Evolutionary conservation across 2,329 filamentous ascomycete genomes (phyloP).

Genomic region (Scedosporium dehoogii): DNA sequence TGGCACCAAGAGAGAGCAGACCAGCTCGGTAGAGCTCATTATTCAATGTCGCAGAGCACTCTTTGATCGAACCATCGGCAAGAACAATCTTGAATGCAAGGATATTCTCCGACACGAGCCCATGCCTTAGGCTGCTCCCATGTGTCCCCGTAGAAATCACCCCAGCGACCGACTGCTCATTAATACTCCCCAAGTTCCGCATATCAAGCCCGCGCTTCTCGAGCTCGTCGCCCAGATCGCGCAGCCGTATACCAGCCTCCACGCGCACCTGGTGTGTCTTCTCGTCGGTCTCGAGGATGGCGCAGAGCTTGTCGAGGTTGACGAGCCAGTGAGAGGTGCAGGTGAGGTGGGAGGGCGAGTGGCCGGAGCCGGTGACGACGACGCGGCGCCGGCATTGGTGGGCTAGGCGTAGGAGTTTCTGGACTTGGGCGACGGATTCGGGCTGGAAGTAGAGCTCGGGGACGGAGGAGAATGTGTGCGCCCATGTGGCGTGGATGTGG

Average conservation of each 20-base stretch:
- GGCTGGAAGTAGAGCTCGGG: slow-evolving; percentile 91
- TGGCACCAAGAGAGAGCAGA: slow-evolving; percentile 74
- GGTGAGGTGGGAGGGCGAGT: slow-evolving; percentile 86
- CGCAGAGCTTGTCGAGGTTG: slow-evolving; percentile 77
- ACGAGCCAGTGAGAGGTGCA: slow-evolving; percentile 92
- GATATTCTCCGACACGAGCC: slow-evolving; percentile 73
- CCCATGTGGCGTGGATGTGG: slow-evolving; percentile 87
- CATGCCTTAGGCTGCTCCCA: slow-evolving; percentile 75
- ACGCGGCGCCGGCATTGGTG: slow-evolving; percentile 71
- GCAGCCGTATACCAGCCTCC: slow-evolving; percentile 80
- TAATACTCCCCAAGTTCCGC: slow-evolving; percentile 89
- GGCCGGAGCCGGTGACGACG: slow-evolving; percentile 78
- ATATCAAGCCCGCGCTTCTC: slow-evolving; percentile 71
- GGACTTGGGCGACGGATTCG: slow-evolving; percentile 66
- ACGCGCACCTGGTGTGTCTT: slow-evolving; percentile 61
- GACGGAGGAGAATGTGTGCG: slow-evolving; percentile 77
- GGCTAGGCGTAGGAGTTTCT: slow-evolving; percentile 73
- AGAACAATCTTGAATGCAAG: slow-evolving; percentile 69
- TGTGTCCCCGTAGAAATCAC: slow-evolving; percentile 91
- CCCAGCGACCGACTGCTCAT: slow-evolving; percentile 85
- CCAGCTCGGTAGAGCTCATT: slow-evolving; percentile 79
- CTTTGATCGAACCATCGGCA: slow-evolving; percentile 63
- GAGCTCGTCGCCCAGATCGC: slow-evolving; percentile 61
- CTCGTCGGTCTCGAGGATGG: slow-evolving; percentile 60
- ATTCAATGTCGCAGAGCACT: slow-evolving; percentile 60